Conservation (phyloP, 2,329 filamentous ascomycete genomes). For the Hypoxylon sp. region DNA sequence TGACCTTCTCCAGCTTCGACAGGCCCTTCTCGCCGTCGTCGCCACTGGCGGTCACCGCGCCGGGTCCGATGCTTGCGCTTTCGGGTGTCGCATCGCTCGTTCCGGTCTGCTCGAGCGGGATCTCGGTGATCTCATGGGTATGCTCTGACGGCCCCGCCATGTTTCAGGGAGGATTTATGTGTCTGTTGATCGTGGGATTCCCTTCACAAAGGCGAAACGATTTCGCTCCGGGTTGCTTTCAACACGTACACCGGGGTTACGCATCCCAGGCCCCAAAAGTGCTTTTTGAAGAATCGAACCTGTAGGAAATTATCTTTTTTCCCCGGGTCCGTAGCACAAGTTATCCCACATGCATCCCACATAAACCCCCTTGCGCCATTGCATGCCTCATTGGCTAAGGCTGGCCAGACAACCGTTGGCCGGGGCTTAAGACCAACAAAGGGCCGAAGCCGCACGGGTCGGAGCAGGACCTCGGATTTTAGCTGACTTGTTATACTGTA, state of each 20-base stretch:
- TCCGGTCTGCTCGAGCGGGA: conserved; percentile 16
- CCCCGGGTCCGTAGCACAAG: not conserved
- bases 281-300: too few relatives aligned
- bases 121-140: conserved; percentile 18
- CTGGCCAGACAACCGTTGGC: too few relatives aligned
- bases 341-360: conserved; percentile 22
- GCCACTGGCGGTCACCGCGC: not conserved
- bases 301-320: too few relatives aligned
- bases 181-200: too few relatives aligned
- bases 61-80: conserved; percentile 14
- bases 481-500: conserved; percentile 6
- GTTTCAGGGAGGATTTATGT: too few relatives aligned
- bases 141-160: conserved; percentile 24
- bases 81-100: conserved; percentile 12
- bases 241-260: too few relatives aligned
- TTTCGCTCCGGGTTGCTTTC: too few relatives aligned
- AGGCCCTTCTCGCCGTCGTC: conserved; percentile 31
- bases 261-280: too few relatives aligned
- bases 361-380: conserved; percentile 14
- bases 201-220: too few relatives aligned
- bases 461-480: conserved; percentile 11
- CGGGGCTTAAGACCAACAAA: too few relatives aligned
- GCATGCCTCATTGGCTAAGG: conserved; percentile 23
- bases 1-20: conserved; percentile 37
- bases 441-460: conserved; percentile 1